Evolutionary conservation across 148 eudicot genomes (phyloP), one percentile per base, ranked within the genome.

Genomic region (Vaccinium macrocarpon): DNA sequence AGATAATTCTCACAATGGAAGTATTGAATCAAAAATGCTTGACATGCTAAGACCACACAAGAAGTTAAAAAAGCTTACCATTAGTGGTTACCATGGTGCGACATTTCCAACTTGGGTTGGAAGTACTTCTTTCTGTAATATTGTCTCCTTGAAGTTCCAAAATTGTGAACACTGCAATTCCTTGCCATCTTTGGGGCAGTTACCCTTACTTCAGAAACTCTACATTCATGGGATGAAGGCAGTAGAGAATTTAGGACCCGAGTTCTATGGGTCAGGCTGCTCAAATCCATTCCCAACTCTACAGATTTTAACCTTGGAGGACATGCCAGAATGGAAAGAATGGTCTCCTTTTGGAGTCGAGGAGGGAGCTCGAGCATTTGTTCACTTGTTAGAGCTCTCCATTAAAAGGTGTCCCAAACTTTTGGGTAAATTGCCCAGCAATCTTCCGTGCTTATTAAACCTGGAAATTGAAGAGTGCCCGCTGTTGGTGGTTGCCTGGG

Each of bases 241-340:
- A 42, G 6, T 42, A 42, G 6, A 42, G 46, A 42, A 42, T 42
- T 0, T 42, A 0, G 46, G 46, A 5, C 46, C 46, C 0, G 46
- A 42, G 46, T 42, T 42, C 6, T 42, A 4, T 42, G 46, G 46
- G 12, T 12, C 0, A 3, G 3, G 55, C 14, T 11, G 55, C 55
- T 52, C 3, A 11, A 52, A 52, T 12, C 55, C 55, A 1, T 52
- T 52, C 3, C 55, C 55, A 11, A 49, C 48, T 15, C 73, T 85
- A 32, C 81, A 87, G 72, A 78, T 48, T 9, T 10, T 87, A 59
- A 56, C 14, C 6, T 84, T 87, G 19, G 50, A 42, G 35, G 48
- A 70, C 5, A 87, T 87, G 89, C 13, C 51, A 0, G 50, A 61
- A 38, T 85, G 81, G 89, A 38, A 84, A 57, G 61, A 64, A n/a